Percentiles rank a stretch among this genome's conserved stretches.
Evolutionary conservation across 2,329 filamentous ascomycete genomes (phyloP).

Genomic region (Triangularia setosa): DNA sequence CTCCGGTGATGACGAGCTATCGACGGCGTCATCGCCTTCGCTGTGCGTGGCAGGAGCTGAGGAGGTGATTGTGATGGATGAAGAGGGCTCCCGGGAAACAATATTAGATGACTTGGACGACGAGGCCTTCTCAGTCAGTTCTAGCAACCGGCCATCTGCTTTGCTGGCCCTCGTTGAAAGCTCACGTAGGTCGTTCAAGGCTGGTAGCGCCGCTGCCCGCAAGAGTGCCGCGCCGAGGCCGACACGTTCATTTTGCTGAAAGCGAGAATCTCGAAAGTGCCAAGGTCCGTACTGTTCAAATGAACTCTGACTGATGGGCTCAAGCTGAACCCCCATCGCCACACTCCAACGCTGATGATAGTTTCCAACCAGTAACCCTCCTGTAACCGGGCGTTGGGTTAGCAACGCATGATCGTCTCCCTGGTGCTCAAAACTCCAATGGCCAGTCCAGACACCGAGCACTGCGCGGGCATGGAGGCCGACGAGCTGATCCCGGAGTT

Average conservation of each 20-base stretch:
- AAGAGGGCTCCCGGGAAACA: background rate
- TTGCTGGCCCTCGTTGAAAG: slow-evolving; percentile 12
- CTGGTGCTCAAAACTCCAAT: background rate
- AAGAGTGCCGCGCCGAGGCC: slow-evolving; percentile 24
- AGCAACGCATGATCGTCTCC: slow-evolving; percentile 18
- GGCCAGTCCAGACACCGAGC: background rate
- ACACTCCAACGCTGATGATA: background rate
- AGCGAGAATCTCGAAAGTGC: slow-evolving; percentile 22
- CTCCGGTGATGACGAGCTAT: background rate
- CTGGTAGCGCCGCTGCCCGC: slow-evolving; percentile 18
- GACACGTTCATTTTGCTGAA: slow-evolving; percentile 15
- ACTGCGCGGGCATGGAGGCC: background rate
- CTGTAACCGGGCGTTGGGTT: slow-evolving; percentile 5
- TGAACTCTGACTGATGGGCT: slow-evolving; percentile 19
- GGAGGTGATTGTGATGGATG: background rate
- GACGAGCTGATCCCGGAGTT: background rate
- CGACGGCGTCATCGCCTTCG: background rate
- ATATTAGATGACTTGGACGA: background rate
- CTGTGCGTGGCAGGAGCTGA: background rate
- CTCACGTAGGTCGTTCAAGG: slow-evolving; percentile 17
- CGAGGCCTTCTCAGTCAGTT: background rate
- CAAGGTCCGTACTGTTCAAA: slow-evolving; percentile 28
- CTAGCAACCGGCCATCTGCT: background rate
- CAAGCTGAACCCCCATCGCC: slow-evolving; percentile 30
- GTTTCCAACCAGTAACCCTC: slow-evolving; percentile 2